Conservation (phyloP, 2,329 filamentous ascomycete species). For the Hysterium pulicare region DNA sequence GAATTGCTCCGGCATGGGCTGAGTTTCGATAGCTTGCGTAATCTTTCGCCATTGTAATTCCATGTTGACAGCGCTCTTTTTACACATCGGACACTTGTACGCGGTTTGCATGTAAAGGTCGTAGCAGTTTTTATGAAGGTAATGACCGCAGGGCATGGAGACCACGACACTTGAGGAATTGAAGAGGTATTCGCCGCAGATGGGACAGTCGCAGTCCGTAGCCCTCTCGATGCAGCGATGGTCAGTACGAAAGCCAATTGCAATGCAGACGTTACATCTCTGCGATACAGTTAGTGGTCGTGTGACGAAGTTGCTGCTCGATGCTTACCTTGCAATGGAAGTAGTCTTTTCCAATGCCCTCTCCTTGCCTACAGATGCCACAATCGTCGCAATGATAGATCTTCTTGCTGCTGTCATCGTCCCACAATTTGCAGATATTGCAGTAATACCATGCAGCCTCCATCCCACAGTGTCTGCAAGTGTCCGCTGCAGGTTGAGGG, state of each 20-base stretch:
- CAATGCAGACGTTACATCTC: constrained; percentile 84
- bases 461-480: constrained; percentile 72
- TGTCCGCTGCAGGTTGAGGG: constrained; percentile 75
- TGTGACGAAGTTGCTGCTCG: background rate
- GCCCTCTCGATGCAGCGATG: constrained; percentile 94
- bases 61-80: constrained; percentile 96
- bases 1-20: constrained; percentile 89
- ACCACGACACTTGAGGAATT: constrained; percentile 84
- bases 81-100: constrained; percentile 96
- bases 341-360: constrained; percentile 92
- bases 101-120: constrained; percentile 82
- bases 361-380: constrained; percentile 87
- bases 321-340: constrained; percentile 89
- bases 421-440: constrained; percentile 92
- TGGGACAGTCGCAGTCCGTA: constrained; percentile 93
- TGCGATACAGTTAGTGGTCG: constrained; percentile 23
- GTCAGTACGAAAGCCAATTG: constrained; percentile 76
- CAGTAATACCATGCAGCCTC: constrained; percentile 89
- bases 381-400: constrained; percentile 97
- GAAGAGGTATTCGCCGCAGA: constrained; percentile 96
- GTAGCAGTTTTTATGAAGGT: constrained; percentile 89
- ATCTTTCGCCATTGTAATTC: constrained; percentile 89
- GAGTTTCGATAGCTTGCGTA: constrained; percentile 78
- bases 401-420: constrained; percentile 82
- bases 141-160: constrained; percentile 93